Evolutionary conservation across 2,329 filamentous ascomycete species (phyloP), one percentile per base, ranked within the genome.

Genomic region (Aquanectria penicillioides): DNA sequence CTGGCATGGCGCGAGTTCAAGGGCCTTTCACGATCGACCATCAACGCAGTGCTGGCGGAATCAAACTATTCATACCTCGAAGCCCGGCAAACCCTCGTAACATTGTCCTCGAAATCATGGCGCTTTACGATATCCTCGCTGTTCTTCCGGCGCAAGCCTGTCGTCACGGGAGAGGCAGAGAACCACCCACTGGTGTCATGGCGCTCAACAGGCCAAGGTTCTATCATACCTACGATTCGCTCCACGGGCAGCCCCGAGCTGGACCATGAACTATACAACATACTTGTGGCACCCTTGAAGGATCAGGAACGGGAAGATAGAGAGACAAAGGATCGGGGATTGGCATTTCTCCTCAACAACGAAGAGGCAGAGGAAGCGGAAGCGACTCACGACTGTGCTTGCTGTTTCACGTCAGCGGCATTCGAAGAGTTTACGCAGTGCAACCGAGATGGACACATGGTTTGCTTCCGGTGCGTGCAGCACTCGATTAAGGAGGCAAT

Each of bases 401-500:
- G 92, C 77, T 95, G 92, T 77, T 95, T 89, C 73, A 85, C 83
- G 10, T 85, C 89, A 9, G 84, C 83, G 12, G 79, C 89, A 0
- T 92, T 94, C 62, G 90, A 94, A 73, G 86, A 91, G 68, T 84
- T 94, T 57, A 87, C 90, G 0, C 83, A 86, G n/a, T 95, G 92
- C 77, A 85, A 85, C 70, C 75, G 81, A 26, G 82, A 85, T 3
- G 88, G 86, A 2, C 92, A 95, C 76, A 85, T 91, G 71, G 82
- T 94, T 52, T 95, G 92, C 77, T 89, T 94, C 75, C 86, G 86
- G 40, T 98, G 95, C 75, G 89, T 98, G 47, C 89, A 89, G 63
- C 87, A 90, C 64, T 89, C 93, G 10, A 84, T 94, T 58, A 90
- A 89, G 46, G 94, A 98, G 73, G 93, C 94, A 2, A 80, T 98